Percentiles rank a stretch among this genome's conserved stretches.
Conservation (phyloP, 2,329 filamentous ascomycete genomes). For the Metarhizium sp. region DNA sequence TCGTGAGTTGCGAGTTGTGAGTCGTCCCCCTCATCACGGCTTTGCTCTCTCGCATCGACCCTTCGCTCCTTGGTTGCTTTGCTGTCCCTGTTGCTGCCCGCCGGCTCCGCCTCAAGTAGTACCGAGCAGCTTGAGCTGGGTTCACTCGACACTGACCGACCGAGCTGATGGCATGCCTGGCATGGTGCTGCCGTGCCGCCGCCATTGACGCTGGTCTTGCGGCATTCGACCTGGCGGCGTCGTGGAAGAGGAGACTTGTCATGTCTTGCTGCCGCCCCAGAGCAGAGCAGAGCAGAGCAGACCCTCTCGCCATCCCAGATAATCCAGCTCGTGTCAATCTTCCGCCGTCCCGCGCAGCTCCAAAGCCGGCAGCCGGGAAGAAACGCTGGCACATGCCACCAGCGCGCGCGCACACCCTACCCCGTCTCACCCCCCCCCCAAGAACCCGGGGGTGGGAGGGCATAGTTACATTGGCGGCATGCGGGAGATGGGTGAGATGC, state of each 20-base stretch:
- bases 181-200: not conserved
- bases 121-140: too few relatives aligned
- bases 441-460: too few relatives aligned
- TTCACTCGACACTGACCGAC: too few relatives aligned
- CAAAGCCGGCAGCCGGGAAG: conserved; percentile 5
- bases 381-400: conserved; percentile 7
- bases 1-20: too few relatives aligned
- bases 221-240: not conserved
- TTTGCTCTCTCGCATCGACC: not conserved
- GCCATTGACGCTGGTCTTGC: not conserved
- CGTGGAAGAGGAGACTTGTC: too few relatives aligned
- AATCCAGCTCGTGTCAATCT: too few relatives aligned
- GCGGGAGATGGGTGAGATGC: not conserved
- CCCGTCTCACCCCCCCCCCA: not conserved
- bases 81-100: not conserved
- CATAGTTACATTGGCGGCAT: not conserved
- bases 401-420: not conserved
- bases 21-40: too few relatives aligned
- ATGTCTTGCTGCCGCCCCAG: too few relatives aligned
- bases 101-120: not conserved
- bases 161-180: not conserved
- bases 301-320: too few relatives aligned
- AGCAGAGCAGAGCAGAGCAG: too few relatives aligned
- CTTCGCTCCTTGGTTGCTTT: not conserved
- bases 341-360: conserved; percentile 1